phyloP scores from a whole-genome alignment of 2,329 filamentous ascomycete genomes.

The Pseudocercospora musae region DNA sequence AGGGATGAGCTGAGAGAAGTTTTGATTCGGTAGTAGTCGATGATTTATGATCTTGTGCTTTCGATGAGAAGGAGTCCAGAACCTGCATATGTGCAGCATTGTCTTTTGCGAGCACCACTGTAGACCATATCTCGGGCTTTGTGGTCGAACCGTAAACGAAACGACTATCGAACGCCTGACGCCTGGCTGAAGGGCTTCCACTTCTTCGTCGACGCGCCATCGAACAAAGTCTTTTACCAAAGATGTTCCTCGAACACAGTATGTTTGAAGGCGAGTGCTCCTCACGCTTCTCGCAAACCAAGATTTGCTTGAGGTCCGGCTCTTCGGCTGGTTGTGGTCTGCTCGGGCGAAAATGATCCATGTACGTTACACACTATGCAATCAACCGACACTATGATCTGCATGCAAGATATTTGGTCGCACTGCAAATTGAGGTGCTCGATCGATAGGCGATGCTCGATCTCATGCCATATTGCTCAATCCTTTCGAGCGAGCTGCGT shows the following conservation, averaged over 20 bases:
- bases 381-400: not conserved
- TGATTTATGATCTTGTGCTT: not conserved
- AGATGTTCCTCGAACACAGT: not conserved
- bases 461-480: not conserved
- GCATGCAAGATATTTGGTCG: not conserved
- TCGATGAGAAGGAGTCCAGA: not conserved
- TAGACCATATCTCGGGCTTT: not conserved
- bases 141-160: not conserved
- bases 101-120: not conserved
- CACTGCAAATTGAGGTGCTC: not conserved
- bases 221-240: not conserved
- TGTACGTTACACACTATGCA: not conserved
- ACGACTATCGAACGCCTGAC: not conserved
- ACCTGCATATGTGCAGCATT: not conserved
- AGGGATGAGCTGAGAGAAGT: not conserved
- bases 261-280: not conserved
- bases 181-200: not conserved
- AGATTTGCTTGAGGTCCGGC: not conserved
- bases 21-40: not conserved
- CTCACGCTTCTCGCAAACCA: not conserved
- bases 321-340: not conserved
- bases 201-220: not conserved
- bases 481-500: slow-evolving; percentile 1
- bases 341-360: not conserved
- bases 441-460: slow-evolving; percentile 1